phyloP scores from a whole-genome alignment of 257 asterid species.

The Haberlea rhodopensis region DNA sequence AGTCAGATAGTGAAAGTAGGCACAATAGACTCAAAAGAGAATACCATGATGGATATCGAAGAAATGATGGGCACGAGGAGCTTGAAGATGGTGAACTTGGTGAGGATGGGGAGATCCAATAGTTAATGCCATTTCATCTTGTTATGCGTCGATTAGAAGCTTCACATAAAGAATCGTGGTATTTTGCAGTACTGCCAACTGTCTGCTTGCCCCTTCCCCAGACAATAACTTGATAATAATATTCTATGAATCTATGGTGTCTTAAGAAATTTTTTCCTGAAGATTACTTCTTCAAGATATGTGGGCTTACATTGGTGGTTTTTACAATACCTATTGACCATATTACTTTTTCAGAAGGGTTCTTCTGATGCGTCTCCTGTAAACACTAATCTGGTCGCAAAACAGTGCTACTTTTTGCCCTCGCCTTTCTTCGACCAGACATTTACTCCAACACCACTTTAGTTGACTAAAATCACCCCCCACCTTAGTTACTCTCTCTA shows the following conservation, averaged over 20 bases:
- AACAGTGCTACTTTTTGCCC: too few relatives aligned
- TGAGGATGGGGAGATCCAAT: conserved; percentile 95
- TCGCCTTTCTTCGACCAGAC: too few relatives aligned
- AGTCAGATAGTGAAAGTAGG: conserved; percentile 82
- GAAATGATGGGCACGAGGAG: conserved; percentile 71
- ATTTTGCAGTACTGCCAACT: neutral
- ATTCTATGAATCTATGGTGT: conserved; percentile 1
- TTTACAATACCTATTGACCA: neutral
- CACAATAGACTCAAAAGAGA: conserved; percentile 74
- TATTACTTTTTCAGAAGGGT: too few relatives aligned
- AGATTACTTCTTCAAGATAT: conserved; percentile 10
- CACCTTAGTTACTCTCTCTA: neutral
- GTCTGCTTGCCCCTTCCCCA: neutral
- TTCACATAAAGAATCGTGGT: conserved; percentile 11
- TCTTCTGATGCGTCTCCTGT: too few relatives aligned
- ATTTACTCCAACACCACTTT: too few relatives aligned
- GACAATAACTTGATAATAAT: neutral
- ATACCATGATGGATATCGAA: conserved; percentile 60
- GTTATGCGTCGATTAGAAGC: neutral
- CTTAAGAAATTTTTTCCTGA: neutral
- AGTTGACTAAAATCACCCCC: too few relatives aligned
- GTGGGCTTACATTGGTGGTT: conserved; percentile 16
- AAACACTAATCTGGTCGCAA: too few relatives aligned
- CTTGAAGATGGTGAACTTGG: conserved; percentile 99
- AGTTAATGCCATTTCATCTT: conserved; percentile 24